These are phyloP conservation scores for Podaxis carcinomalis DNA, from an alignment of 768 basidiomycete species.

Conservation along the genomic window DNA sequence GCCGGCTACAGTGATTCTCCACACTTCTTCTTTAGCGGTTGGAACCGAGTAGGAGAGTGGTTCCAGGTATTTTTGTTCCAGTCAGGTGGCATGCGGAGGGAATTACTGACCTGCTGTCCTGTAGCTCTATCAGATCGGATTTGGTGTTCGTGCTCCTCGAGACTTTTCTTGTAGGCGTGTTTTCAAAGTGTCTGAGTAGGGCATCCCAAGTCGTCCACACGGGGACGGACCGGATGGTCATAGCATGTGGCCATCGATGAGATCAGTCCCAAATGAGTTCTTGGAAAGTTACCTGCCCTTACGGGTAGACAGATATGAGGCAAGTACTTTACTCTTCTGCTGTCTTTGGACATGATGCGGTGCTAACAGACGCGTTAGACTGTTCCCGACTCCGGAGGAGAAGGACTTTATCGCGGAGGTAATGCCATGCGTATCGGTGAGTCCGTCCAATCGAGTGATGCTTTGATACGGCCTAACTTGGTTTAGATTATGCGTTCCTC, in stretches of 20 bases:
- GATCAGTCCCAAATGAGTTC: conserved; percentile 27
- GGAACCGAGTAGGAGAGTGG: conserved; percentile 21
- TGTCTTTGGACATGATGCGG: too few relatives aligned
- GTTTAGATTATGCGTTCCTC: conserved; percentile 24
- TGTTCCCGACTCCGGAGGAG: conserved; percentile 27
- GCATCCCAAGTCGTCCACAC: conserved; percentile 19
- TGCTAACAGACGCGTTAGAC: conserved; percentile 7
- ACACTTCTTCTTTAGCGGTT: conserved; percentile 26
- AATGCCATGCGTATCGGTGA: conserved; percentile 26
- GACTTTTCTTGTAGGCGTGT: not conserved
- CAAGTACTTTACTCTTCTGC: not conserved
- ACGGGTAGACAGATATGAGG: conserved; percentile 23
- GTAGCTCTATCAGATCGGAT: conserved; percentile 25
- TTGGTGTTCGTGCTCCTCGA: conserved; percentile 14
- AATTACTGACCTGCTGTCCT: not conserved
- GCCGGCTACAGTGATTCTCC: conserved; percentile 26
- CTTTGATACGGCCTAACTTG: not conserved
- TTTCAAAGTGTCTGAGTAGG: conserved; percentile 6
- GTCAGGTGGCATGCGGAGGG: not conserved
- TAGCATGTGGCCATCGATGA: conserved; percentile 28
- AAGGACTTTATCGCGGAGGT: conserved; percentile 25
- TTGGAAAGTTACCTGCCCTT: conserved; percentile 26
- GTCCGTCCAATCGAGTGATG: not conserved
- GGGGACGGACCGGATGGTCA: conserved; percentile 26
- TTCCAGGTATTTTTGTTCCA: conserved; percentile 18